Evolutionary conservation across 1,139 yeast genomes (phyloP).

Genomic region (Blastobotrys proliferans): DNA sequence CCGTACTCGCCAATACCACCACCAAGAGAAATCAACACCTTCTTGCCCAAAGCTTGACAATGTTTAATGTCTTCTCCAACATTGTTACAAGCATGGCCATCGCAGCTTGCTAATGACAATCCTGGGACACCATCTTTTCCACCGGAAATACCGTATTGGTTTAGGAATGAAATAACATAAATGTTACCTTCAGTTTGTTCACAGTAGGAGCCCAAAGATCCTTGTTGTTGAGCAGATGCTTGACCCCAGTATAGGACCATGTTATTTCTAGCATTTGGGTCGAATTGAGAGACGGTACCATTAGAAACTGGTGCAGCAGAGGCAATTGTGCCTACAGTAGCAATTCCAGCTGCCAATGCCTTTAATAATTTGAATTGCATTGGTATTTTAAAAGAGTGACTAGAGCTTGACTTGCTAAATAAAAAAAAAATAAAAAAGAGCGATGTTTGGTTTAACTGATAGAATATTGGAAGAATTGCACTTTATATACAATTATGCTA

Average conservation of each 20-base stretch:
- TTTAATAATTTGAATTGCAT: conserved; percentile 8
- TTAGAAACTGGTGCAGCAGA: too few species aligned
- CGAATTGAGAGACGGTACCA: too few species aligned
- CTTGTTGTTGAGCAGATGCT: conserved; percentile 47
- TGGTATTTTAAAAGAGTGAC: conserved; percentile 3
- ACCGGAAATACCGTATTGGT: conserved; percentile 47
- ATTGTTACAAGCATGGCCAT: conserved; percentile 27
- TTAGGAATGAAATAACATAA: conserved; percentile 64
- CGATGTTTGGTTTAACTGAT: too few species aligned
- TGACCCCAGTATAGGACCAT: conserved; percentile 91
- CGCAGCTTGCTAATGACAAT: conserved; percentile 35
- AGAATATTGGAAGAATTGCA: too few species aligned
- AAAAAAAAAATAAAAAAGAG: too few species aligned
- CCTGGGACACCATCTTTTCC: conserved; percentile 54
- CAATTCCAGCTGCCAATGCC: conserved; percentile 12
- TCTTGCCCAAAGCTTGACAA: conserved; percentile 71
- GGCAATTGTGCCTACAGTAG: conserved; percentile 6
- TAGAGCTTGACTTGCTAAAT: background rate
- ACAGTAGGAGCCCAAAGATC: conserved; percentile 72
- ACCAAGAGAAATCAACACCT: conserved; percentile 71
- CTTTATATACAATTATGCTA: too few species aligned
- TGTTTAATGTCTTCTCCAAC: conserved; percentile 61
- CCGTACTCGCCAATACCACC: conserved; percentile 69
- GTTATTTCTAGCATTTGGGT: conserved; percentile 33
- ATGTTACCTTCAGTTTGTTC: conserved; percentile 65